phyloP scores from a whole-genome alignment of 2,329 filamentous ascomycete species.

The Botrytis elliptica region DNA sequence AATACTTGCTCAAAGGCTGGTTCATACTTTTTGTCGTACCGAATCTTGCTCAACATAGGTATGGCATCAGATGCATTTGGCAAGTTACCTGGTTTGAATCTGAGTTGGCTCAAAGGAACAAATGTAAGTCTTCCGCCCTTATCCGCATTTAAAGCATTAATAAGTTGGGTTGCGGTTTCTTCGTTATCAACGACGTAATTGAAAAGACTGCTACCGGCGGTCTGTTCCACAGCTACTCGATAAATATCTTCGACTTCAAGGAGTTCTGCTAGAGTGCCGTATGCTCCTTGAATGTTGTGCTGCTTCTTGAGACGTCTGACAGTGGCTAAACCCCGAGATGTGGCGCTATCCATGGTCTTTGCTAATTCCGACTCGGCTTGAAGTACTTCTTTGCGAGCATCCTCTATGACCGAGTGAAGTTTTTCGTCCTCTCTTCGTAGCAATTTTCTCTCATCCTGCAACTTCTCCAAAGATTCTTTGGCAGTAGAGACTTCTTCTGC shows the following conservation, averaged over 20 bases:
- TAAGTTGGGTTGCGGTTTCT: conserved; percentile 77
- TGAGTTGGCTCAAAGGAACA: conserved; percentile 84
- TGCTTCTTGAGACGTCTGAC: conserved; percentile 81
- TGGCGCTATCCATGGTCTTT: conserved; percentile 86
- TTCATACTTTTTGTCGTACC: conserved; percentile 74
- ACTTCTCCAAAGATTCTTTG: conserved; percentile 72
- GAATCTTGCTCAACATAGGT: conserved; percentile 80
- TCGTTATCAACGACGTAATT: conserved; percentile 95
- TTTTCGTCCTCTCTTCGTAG: conserved; percentile 89
- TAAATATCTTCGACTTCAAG: conserved; percentile 83
- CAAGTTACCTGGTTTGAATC: conserved; percentile 68
- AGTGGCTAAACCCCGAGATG: conserved; percentile 80
- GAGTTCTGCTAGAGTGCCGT: conserved; percentile 91
- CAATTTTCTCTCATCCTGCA: conserved; percentile 83
- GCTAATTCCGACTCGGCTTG: conserved; percentile 75
- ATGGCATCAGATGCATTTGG: conserved; percentile 85
- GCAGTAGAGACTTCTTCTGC: conserved; percentile 73
- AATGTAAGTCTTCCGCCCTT: conserved; percentile 88
- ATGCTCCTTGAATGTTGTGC: conserved; percentile 77
- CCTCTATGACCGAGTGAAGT: conserved; percentile 72
- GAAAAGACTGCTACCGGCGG: conserved; percentile 88
- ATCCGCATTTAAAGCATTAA: conserved; percentile 75
- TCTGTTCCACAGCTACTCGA: conserved; percentile 86
- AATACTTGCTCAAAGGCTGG: conserved; percentile 93
- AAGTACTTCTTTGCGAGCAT: conserved; percentile 73